A percentile compares a stretch with the other conserved stretches of the same genome.
Evolutionary conservation across 1,284 basidiomycete genomes (phyloP).

Genomic region (Cryptococcus jaspeensis): DNA sequence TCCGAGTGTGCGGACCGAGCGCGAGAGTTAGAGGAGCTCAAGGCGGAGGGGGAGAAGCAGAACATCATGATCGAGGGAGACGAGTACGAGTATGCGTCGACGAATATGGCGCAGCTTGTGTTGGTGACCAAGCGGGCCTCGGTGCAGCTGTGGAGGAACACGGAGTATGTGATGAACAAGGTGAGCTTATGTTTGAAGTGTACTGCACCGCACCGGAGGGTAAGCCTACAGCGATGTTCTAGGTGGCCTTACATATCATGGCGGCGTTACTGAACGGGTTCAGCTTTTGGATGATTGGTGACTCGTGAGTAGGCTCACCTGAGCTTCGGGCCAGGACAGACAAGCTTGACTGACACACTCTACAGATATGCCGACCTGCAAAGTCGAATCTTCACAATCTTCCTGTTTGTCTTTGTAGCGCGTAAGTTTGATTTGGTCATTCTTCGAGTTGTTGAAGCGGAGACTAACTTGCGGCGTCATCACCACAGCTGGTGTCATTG

Average conservation of each 20-base stretch:
- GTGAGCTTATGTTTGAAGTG: constrained; percentile 25
- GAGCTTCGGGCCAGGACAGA: too few species aligned
- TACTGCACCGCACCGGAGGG: background rate
- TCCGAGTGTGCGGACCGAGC: constrained; percentile 47
- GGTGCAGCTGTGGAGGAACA: constrained; percentile 40
- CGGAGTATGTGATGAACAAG: constrained; percentile 49
- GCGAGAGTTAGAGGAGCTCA: constrained; percentile 50
- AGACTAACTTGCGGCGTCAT: background rate
- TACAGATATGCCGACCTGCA: constrained; percentile 21
- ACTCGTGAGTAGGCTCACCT: too few species aligned
- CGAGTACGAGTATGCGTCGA: constrained; percentile 37
- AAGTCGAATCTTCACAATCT: constrained; percentile 40
- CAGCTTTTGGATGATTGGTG: constrained; percentile 38
- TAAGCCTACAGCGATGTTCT: background rate
- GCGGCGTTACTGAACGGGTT: constrained; percentile 47
- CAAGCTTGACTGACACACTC: too few species aligned
- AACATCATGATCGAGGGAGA: constrained; percentile 15
- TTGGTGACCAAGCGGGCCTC: constrained; percentile 38
- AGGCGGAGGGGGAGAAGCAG: constrained; percentile 19
- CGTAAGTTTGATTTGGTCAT: constrained; percentile 20
- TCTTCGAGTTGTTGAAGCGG: background rate
- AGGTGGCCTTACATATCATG: constrained; percentile 13
- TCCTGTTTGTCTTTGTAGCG: constrained; percentile 46
- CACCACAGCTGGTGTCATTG: constrained; percentile 34
- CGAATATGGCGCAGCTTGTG: constrained; percentile 31